Evolutionary conservation across 2,329 filamentous ascomycete genomes (phyloP).

Genomic region (Paecilomyces dactylethromorphus): DNA sequence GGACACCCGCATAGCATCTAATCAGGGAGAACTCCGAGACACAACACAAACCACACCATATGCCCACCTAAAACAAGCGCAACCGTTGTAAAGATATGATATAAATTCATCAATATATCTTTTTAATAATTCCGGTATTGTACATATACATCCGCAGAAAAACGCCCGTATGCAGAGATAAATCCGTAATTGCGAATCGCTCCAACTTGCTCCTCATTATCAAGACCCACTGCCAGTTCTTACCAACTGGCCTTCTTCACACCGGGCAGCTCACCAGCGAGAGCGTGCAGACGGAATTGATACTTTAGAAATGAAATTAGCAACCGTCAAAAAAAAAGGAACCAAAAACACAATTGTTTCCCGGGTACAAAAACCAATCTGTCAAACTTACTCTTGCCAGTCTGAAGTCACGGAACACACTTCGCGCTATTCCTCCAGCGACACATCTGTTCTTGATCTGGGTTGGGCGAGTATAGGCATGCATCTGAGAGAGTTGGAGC

Average conservation of each 20-base stretch:
- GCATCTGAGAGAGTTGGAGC: conserved; percentile 89
- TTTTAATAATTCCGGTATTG: background rate
- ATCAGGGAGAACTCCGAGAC: background rate
- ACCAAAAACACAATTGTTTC: background rate
- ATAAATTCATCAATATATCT: background rate
- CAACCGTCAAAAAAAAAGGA: background rate
- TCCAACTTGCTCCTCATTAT: background rate
- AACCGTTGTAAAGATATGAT: background rate
- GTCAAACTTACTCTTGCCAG: conserved; percentile 70
- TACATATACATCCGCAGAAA: background rate
- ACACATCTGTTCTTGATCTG: conserved; percentile 94
- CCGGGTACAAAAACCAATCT: background rate
- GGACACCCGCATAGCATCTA: background rate
- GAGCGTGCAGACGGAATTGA: conserved; percentile 85
- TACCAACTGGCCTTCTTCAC: conserved; percentile 98
- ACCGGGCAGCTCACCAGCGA: conserved; percentile 78
- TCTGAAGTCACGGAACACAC: conserved; percentile 90
- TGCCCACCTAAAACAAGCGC: background rate
- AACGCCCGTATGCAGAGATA: conserved; percentile 1
- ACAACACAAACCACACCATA: background rate
- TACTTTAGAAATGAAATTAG: conserved; percentile 51
- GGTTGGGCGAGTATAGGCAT: conserved; percentile 86
- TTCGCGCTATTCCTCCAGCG: conserved; percentile 79
- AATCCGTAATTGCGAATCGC: conserved; percentile 9
- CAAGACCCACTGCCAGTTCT: conserved; percentile 1